These are phyloP conservation scores for Sporisorium scitamineum DNA, from an alignment of 1,284 basidiomycete genomes.

Conservation along the genomic window DNA sequence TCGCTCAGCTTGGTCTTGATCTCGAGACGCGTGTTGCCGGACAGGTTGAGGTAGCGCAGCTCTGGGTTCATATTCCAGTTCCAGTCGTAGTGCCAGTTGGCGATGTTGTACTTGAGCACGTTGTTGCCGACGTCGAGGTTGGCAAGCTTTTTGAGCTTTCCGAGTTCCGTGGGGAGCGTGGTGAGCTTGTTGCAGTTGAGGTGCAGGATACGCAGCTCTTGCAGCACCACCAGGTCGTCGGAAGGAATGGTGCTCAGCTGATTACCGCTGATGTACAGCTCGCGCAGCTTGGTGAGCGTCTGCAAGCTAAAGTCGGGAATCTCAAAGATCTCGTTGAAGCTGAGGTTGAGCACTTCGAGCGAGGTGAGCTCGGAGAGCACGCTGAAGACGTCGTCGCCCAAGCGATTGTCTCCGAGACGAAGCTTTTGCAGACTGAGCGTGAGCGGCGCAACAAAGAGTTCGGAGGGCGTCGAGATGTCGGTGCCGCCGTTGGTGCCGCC, in stretches of 20 bases:
- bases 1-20: slow-evolving; percentile 76
- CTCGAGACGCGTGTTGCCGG: slow-evolving; percentile 87
- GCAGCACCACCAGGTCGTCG: slow-evolving; percentile 70
- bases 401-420: slow-evolving; percentile 88
- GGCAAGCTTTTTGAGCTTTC: slow-evolving; percentile 82
- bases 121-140: slow-evolving; percentile 96
- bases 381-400: slow-evolving; percentile 85
- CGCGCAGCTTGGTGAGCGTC: slow-evolving; percentile 78
- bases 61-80: slow-evolving; percentile 99
- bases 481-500: slow-evolving; percentile 18
- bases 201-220: slow-evolving; percentile 74
- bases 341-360: slow-evolving; percentile 82
- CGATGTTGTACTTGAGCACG: slow-evolving; percentile 94
- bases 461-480: slow-evolving; percentile 32
- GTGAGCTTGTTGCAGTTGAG: slow-evolving; percentile 95
- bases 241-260: slow-evolving; percentile 88
- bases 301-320: slow-evolving; percentile 79
- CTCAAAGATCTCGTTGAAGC: slow-evolving; percentile 95
- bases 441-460: slow-evolving; percentile 74
- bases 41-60: slow-evolving; percentile 88
- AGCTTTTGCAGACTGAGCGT: slow-evolving; percentile 80
- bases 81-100: slow-evolving; percentile 99
- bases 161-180: slow-evolving; percentile 89
- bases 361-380: slow-evolving; percentile 77
- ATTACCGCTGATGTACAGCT: slow-evolving; percentile 94